Percentiles rank a stretch among this genome's conserved stretches.
phyloP scores from a whole-genome alignment of 164 flowering plant genomes.

The grape (Vitis vinifera) region ASM3070453v1 NC_081816.1:22499501-22500000 shows the following conservation, averaged over 20 bases:
- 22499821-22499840: constrained; percentile 67
- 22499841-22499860: constrained; percentile 90
- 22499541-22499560: no score
- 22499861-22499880: constrained; percentile 96
- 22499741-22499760: constrained; percentile 81
- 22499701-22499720: constrained; percentile 89
- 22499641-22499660: constrained; percentile 58
- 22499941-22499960: not conserved
- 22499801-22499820: constrained; percentile 82
- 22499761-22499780: constrained; percentile 78
- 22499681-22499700: constrained; percentile 95
- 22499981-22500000: no score
- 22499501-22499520: no score
- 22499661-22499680: constrained; percentile 72
- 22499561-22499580: no score
- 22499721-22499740: constrained; percentile 69
- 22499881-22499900: constrained; percentile 96
- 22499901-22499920: constrained; percentile 45
- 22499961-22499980: no score
- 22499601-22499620: no score
- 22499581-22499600: no score
- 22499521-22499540: no score
- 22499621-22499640: not conserved
- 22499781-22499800: constrained; percentile 95
- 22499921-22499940: not conserved